A percentile compares a stretch with the other conserved stretches of the same genome.
These are phyloP conservation scores for Aristolochia fimbriata DNA, from an alignment of 164 flowering plant genomes.

Conservation along the genomic window DNA sequence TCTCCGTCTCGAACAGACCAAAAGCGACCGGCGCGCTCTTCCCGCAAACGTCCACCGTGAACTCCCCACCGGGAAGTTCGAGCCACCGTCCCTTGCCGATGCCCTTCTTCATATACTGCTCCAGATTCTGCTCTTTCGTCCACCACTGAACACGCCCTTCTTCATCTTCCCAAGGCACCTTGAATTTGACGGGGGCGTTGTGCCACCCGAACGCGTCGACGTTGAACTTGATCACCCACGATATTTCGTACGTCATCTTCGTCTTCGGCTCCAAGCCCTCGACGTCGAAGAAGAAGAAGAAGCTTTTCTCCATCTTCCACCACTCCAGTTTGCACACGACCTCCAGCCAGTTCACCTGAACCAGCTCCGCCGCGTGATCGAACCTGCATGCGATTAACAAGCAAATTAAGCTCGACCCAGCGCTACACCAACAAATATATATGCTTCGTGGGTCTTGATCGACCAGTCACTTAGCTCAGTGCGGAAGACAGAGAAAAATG, in stretches of 20 bases:
- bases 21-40: constrained; percentile 4
- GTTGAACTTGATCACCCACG: constrained; percentile 18
- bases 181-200: constrained; percentile 12
- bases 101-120: constrained; percentile 6
- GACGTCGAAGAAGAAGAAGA: too few species aligned
- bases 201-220: constrained; percentile 30
- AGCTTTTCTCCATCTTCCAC: neutral
- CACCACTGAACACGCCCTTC: neutral
- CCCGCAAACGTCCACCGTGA: neutral
- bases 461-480: too few species aligned
- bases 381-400: neutral
- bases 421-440: too few species aligned
- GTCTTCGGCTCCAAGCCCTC: neutral
- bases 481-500: too few species aligned
- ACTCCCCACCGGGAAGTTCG: constrained; percentile 16
- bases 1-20: constrained; percentile 23
- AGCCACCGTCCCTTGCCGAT: constrained; percentile 8
- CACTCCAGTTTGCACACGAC: constrained; percentile 9
- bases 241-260: constrained; percentile 5
- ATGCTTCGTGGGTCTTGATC: too few species aligned
- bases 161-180: constrained; percentile 3
- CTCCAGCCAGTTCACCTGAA: constrained; percentile 25
- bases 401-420: too few species aligned
- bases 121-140: neutral
- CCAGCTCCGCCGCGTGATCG: constrained; percentile 13